phyloP scores from a whole-genome alignment of 176 grass and related monocot species.

The Triticum dicoccoides region DNA sequence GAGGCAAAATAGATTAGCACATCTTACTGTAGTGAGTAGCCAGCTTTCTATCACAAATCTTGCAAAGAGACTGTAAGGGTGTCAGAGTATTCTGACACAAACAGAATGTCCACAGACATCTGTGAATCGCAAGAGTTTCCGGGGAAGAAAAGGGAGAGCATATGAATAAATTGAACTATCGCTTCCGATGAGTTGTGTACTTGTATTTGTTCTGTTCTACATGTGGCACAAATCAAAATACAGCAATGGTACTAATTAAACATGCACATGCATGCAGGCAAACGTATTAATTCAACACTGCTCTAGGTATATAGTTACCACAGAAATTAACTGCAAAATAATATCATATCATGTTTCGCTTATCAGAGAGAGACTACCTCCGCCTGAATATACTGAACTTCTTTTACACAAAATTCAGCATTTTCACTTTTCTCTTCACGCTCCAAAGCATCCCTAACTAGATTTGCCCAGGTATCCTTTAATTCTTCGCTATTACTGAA shows the following conservation, averaged over 20 bases:
- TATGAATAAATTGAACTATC: neutral
- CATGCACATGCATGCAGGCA: neutral
- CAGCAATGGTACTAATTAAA: conserved; percentile 18
- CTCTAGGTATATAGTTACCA: neutral
- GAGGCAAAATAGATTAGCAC: neutral
- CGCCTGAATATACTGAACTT: conserved; percentile 97
- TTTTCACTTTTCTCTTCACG: conserved; percentile 78
- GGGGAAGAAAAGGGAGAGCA: neutral
- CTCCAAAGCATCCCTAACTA: conserved; percentile 74
- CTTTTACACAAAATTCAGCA: conserved; percentile 88
- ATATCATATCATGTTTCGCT: neutral
- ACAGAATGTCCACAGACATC: conserved; percentile 1
- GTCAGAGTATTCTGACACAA: neutral
- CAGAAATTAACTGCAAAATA: neutral
- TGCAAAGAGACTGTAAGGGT: conserved; percentile 4
- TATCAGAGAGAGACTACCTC: conserved; percentile 52
- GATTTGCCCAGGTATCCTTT: conserved; percentile 81
- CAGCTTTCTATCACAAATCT: neutral
- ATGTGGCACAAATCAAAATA: conserved; percentile 6
- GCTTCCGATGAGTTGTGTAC: conserved; percentile 9
- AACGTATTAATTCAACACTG: neutral
- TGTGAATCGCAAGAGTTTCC: neutral
- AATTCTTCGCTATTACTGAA: conserved; percentile 69
- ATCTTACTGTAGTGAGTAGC: conserved; percentile 1
- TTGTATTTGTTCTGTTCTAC: conserved; percentile 9